Conservation (phyloP, 2,329 filamentous ascomycete genomes). For the Aureobasidium uvarum region DNA sequence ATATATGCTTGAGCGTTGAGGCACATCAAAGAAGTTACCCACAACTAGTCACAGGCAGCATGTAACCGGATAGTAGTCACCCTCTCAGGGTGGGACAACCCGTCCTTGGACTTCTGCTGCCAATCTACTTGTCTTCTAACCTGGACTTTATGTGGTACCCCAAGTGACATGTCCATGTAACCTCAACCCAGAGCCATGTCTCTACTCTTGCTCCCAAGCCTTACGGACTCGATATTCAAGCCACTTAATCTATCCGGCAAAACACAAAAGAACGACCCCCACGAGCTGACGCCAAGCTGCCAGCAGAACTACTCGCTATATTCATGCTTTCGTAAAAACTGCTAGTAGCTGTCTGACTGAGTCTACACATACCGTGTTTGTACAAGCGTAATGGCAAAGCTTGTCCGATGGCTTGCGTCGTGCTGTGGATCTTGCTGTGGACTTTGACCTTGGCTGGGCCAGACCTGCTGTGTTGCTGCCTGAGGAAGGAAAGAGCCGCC, state of each 20-base stretch:
- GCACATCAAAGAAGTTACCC: not conserved
- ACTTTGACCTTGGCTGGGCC: conserved; percentile 4
- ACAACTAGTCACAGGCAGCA: not conserved
- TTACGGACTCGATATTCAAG: conserved; percentile 18
- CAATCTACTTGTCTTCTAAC: not conserved
- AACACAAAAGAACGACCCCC: not conserved
- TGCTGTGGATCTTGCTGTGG: not conserved
- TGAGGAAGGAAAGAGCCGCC: conserved; percentile 7
- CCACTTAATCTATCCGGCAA: conserved; percentile 24
- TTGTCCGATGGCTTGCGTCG: conserved; percentile 14
- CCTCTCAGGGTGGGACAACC: not conserved
- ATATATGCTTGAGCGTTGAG: not conserved
- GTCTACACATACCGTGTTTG: not conserved
- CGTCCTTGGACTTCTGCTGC: not conserved
- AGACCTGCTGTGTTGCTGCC: conserved; percentile 10
- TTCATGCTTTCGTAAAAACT: not conserved
- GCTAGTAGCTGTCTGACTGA: not conserved
- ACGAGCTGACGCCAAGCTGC: not conserved
- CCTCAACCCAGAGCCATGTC: conserved; percentile 19
- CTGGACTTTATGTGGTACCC: not conserved
- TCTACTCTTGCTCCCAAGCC: not conserved
- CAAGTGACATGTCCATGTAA: conserved; percentile 6
- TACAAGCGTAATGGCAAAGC: conserved; percentile 17
- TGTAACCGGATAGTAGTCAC: not conserved
- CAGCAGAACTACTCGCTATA: not conserved